Percentiles rank a stretch among this genome's conserved stretches.
Evolutionary conservation across 495 filamentous ascomycete species (phyloP).

Genomic region (Aspergillus steynii): DNA sequence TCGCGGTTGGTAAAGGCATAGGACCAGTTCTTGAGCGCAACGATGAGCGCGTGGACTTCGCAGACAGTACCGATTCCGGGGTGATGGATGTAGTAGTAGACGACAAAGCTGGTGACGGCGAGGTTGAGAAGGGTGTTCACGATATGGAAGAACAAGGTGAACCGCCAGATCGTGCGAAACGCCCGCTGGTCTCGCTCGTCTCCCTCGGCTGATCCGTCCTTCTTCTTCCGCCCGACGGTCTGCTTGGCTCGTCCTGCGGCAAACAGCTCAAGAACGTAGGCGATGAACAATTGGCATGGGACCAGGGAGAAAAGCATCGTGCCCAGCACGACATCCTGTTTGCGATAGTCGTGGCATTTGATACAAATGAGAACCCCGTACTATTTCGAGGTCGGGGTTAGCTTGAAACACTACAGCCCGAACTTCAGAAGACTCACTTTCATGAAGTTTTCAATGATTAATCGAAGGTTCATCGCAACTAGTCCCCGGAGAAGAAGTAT

Average conservation of each 20-base stretch:
- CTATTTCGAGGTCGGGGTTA: conserved; percentile 39
- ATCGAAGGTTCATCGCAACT: conserved; percentile 90
- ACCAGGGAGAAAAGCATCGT: conserved; percentile 78
- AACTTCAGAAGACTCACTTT: conserved; percentile 58
- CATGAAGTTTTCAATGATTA: conserved; percentile 95
- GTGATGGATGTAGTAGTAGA: conserved; percentile 89
- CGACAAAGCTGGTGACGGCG: conserved; percentile 73
- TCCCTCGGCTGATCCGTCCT: conserved; percentile 55
- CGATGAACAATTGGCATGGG: conserved; percentile 84
- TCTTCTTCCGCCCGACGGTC: conserved; percentile 62
- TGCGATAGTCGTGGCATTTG: conserved; percentile 83
- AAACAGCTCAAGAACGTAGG: conserved; percentile 80
- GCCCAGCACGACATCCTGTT: conserved; percentile 74
- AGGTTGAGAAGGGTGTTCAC: conserved; percentile 83
- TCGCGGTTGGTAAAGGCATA: conserved; percentile 98
- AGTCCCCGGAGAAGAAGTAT: conserved; percentile 13
- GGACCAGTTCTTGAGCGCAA: conserved; percentile 92
- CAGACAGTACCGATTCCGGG: conserved; percentile 89
- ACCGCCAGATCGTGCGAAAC: conserved; percentile 73
- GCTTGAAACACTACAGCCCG: conserved; percentile 1
- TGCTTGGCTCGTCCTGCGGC: conserved; percentile 74
- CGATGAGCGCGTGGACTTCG: conserved; percentile 89
- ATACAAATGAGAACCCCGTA: conserved; percentile 95
- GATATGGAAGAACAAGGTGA: conserved; percentile 74
- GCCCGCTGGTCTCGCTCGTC: conserved; percentile 45